Percentiles rank a stretch among this genome's conserved stretches.
These are phyloP conservation scores for Lactarius hengduanensis DNA, from an alignment of 768 basidiomycete genomes.

Conservation along the genomic window DNA sequence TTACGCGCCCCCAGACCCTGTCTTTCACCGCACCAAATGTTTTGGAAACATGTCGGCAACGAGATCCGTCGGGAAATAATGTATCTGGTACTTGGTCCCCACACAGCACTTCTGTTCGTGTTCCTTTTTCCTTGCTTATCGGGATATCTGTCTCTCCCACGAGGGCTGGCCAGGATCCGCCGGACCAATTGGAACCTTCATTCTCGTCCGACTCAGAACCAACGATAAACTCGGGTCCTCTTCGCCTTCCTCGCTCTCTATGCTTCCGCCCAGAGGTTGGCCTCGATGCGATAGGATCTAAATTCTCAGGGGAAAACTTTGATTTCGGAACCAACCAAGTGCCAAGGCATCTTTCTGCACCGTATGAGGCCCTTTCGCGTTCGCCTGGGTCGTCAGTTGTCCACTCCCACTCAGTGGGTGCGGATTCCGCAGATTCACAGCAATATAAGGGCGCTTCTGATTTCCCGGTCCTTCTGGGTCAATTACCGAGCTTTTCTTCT, in stretches of 20 bases:
- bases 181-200: neutral
- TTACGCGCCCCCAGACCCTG: neutral
- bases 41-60: neutral
- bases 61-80: neutral
- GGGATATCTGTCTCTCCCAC: conserved; percentile 1
- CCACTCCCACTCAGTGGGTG: neutral
- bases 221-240: neutral
- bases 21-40: neutral
- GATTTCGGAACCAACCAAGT: neutral
- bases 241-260: conserved; percentile 1
- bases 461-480: neutral
- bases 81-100: neutral
- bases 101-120: neutral
- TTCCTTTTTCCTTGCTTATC: conserved; percentile 4
- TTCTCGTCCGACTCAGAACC: neutral
- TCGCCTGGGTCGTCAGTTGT: neutral
- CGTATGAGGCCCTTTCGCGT: neutral
- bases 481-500: neutral
- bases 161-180: neutral
- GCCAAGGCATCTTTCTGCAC: neutral
- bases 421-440: neutral
- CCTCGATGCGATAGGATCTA: neutral
- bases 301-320: neutral
- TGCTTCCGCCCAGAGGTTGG: neutral
- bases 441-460: neutral